These are phyloP conservation scores for Lophiostoma macrostomum DNA, from an alignment of 495 filamentous ascomycete species.

Conservation along the genomic window DNA sequence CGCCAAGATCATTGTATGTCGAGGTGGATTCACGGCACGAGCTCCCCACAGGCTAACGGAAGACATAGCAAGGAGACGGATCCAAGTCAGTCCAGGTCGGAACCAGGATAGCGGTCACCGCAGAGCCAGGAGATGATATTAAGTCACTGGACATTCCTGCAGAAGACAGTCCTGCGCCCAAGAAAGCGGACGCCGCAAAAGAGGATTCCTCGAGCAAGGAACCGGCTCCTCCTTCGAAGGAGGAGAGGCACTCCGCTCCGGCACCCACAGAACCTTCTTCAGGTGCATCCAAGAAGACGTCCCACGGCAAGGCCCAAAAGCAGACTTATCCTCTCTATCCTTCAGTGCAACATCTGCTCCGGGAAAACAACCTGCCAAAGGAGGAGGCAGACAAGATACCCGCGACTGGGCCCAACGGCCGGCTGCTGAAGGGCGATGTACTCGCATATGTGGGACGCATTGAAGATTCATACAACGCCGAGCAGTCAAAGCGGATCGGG, in stretches of 20 bases:
- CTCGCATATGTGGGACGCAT: constrained; percentile 84
- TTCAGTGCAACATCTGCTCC: constrained; percentile 77
- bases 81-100: constrained; percentile 70
- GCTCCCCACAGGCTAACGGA: constrained; percentile 4
- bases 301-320: constrained; percentile 52
- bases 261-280: constrained; percentile 36
- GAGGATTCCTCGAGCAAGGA: constrained; percentile 41
- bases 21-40: not conserved
- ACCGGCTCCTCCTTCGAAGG: constrained; percentile 38
- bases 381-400: constrained; percentile 75
- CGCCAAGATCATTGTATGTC: constrained; percentile 64
- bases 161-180: constrained; percentile 43
- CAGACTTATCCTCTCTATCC: constrained; percentile 74
- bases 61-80: constrained; percentile 56
- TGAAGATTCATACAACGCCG: constrained; percentile 62
- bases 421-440: constrained; percentile 92
- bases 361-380: constrained; percentile 67
- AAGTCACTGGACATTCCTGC: constrained; percentile 63
- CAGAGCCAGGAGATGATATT: constrained; percentile 72
- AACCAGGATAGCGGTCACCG: constrained; percentile 69
- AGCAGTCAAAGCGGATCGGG: constrained; percentile 63
- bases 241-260: constrained; percentile 32
- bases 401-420: constrained; percentile 81
- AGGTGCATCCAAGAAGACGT: constrained; percentile 35
- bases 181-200: constrained; percentile 9